Evolutionary conservation across 2,329 filamentous ascomycete genomes (phyloP).

Genomic region (Tolypocladium nubicola): DNA sequence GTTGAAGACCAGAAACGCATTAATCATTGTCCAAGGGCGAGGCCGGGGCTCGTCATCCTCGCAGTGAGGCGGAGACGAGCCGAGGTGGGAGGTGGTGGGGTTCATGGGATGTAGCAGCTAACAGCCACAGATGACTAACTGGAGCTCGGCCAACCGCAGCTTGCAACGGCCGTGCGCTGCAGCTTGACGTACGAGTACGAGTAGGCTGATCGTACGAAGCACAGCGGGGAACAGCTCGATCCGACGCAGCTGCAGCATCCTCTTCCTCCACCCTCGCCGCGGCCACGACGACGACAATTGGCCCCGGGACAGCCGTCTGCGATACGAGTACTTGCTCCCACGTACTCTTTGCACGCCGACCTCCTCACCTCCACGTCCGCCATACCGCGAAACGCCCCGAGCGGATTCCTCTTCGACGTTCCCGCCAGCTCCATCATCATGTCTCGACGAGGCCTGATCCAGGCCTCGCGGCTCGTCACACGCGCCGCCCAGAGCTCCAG

Average conservation of each 20-base stretch:
- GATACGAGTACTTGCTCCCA: no score
- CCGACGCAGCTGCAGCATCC: neutral
- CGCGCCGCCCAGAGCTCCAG: slow-evolving; percentile 19
- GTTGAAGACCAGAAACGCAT: slow-evolving; percentile 97
- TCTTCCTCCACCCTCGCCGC: neutral
- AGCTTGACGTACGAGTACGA: slow-evolving; percentile 1
- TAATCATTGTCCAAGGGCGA: slow-evolving; percentile 62
- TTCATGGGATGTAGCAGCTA: neutral
- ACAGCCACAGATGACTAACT: neutral
- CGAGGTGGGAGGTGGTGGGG: neutral
- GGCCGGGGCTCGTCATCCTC: slow-evolving; percentile 1
- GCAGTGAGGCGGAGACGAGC: neutral
- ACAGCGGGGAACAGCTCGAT: neutral
- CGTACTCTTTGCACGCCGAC: neutral
- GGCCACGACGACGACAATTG: neutral
- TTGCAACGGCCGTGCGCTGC: neutral
- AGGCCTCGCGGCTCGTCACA: slow-evolving; percentile 26
- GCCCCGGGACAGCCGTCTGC: neutral
- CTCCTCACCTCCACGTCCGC: neutral
- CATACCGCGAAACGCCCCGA: neutral
- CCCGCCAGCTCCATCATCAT: slow-evolving; percentile 8
- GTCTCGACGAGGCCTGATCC: slow-evolving; percentile 21
- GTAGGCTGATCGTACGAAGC: neutral
- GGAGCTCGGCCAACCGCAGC: neutral
- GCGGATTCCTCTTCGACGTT: neutral